These are phyloP conservation scores for Lagerstroemia speciosa DNA, from an alignment of 345 rosid species.

Conservation along the genomic window DNA sequence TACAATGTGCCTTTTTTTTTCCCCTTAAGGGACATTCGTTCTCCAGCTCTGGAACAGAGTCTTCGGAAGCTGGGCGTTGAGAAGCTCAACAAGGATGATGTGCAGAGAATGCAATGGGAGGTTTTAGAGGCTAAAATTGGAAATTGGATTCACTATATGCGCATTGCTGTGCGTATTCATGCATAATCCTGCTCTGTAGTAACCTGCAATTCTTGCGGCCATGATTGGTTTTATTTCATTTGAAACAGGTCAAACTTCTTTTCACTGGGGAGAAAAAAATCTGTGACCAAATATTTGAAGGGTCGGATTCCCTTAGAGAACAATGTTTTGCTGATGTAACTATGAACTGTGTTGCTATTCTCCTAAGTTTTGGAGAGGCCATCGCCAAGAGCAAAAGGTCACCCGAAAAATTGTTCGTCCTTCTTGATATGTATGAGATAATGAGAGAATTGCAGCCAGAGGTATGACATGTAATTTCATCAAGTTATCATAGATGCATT, in stretches of 20 bases:
- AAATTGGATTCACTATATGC: slow-evolving; percentile 95
- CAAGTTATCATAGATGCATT: not conserved
- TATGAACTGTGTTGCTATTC: slow-evolving; percentile 58
- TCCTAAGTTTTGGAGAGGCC: slow-evolving; percentile 95
- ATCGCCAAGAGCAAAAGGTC: slow-evolving; percentile 97
- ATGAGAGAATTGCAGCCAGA: slow-evolving; percentile 91
- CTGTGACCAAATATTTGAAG: slow-evolving; percentile 78
- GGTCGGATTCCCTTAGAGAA: slow-evolving; percentile 63
- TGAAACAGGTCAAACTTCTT: slow-evolving; percentile 75
- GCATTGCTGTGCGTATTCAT: slow-evolving; percentile 59
- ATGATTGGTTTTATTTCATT: not conserved
- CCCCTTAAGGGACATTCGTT: slow-evolving; percentile 63
- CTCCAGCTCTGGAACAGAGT: slow-evolving; percentile 83
- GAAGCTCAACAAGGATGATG: slow-evolving; percentile 89
- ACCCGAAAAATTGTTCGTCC: slow-evolving; percentile 85
- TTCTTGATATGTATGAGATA: slow-evolving; percentile 94
- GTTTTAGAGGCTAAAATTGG: slow-evolving; percentile 95
- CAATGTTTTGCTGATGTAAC: slow-evolving; percentile 87
- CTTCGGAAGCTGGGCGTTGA: slow-evolving; percentile 85
- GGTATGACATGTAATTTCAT: slow-evolving; percentile 29
- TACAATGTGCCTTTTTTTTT: not conserved
- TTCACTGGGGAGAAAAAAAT: slow-evolving; percentile 83
- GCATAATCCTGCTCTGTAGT: not conserved
- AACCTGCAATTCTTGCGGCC: not conserved
- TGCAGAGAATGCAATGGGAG: slow-evolving; percentile 99